Evolutionary conservation across 176 grass and related monocot species (phyloP).

Genomic region (Typha latifolia): DNA sequence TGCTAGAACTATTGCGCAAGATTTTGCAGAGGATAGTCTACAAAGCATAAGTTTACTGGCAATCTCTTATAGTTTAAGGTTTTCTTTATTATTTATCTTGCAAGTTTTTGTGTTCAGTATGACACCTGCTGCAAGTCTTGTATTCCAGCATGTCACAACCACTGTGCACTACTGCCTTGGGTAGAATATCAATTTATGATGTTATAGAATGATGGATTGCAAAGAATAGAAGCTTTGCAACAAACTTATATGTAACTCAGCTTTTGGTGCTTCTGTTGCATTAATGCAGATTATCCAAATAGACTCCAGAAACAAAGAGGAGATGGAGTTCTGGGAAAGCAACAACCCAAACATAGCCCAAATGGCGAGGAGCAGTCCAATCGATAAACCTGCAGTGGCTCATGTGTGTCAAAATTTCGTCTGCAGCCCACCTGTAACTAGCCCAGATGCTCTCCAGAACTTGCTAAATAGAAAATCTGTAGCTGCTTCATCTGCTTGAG

Average conservation of each 20-base stretch:
- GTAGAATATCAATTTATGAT: too few species aligned
- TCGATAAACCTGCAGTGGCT: constrained; percentile 2
- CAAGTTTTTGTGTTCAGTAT: too few species aligned
- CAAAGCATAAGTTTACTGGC: too few species aligned
- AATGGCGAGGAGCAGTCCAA: background rate
- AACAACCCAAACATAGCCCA: constrained; percentile 25
- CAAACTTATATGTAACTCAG: background rate
- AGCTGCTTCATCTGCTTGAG: background rate
- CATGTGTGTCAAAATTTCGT: constrained; percentile 63
- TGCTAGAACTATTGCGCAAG: too few species aligned
- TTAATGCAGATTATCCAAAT: constrained; percentile 66
- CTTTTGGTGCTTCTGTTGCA: background rate
- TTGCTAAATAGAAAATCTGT: constrained; percentile 39
- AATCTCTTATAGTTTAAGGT: too few species aligned
- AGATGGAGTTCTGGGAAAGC: constrained; percentile 64
- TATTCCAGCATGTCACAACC: too few species aligned
- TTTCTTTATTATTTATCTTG: too few species aligned
- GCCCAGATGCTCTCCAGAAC: constrained; percentile 31
- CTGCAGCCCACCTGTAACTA: constrained; percentile 62
- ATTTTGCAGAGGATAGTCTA: too few species aligned
- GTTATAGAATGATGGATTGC: too few species aligned
- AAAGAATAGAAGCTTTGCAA: too few species aligned
- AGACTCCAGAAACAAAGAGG: constrained; percentile 36
- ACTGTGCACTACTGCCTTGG: too few species aligned
- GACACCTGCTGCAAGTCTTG: too few species aligned